These are phyloP conservation scores for Beauveria rudraprayagi DNA, from an alignment of 2,329 filamentous ascomycete species.

Conservation along the genomic window DNA sequence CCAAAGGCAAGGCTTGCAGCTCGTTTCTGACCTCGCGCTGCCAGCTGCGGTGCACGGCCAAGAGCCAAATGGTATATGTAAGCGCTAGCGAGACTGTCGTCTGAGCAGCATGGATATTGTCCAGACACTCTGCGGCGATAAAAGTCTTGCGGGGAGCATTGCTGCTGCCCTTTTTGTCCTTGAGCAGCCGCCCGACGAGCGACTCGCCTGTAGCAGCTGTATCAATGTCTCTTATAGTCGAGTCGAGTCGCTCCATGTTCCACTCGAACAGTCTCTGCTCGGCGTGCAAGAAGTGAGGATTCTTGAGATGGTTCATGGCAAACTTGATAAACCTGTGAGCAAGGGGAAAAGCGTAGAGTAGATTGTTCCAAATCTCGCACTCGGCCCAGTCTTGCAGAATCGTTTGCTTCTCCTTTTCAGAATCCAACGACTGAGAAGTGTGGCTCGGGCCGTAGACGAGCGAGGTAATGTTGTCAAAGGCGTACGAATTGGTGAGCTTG, in stretches of 20 bases:
- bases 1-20: not conserved
- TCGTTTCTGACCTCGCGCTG: not conserved
- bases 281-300: not conserved
- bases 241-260: conserved; percentile 1
- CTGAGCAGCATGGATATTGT: conserved; percentile 5
- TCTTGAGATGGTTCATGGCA: not conserved
- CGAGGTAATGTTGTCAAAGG: conserved; percentile 1
- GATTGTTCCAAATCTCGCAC: conserved; percentile 4
- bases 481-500: not conserved
- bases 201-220: not conserved
- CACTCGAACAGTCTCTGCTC: not conserved
- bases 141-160: not conserved
- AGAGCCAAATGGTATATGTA: not conserved
- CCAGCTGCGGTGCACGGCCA: conserved; percentile 3
- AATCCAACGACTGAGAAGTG: not conserved
- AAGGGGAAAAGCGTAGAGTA: not conserved
- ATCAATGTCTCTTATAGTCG: not conserved
- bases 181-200: not conserved
- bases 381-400: conserved; percentile 1
- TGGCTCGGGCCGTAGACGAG: not conserved
- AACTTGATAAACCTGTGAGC: not conserved
- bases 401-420: not conserved
- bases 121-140: not conserved
- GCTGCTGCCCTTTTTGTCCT: not conserved
- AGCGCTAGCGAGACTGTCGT: not conserved